These are phyloP conservation scores for Hemerocallis citrina DNA, from an alignment of 106 monocot genomes.

Conservation along the genomic window DNA sequence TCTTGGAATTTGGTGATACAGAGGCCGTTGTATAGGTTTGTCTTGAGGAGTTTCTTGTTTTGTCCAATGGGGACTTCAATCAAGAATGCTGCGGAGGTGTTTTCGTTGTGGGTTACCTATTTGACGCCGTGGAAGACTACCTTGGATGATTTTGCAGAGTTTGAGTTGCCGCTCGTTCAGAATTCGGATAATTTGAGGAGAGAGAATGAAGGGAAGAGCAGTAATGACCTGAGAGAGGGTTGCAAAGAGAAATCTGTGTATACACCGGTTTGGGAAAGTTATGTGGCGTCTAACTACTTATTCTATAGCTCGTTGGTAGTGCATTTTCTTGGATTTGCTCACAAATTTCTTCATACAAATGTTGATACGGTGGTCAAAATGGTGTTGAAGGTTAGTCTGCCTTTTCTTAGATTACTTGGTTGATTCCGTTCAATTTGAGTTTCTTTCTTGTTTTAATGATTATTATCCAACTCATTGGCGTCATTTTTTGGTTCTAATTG, in stretches of 20 bases:
- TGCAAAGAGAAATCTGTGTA: conserved; percentile 15
- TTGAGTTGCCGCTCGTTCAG: conserved; percentile 17
- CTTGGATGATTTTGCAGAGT: conserved; percentile 42
- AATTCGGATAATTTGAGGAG: conserved; percentile 11
- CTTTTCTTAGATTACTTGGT: neutral
- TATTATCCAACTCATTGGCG: no score
- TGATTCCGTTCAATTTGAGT: neutral
- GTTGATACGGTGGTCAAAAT: conserved; percentile 45
- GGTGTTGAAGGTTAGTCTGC: conserved; percentile 68
- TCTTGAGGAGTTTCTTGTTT: conserved; percentile 74
- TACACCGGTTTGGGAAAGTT: conserved; percentile 44
- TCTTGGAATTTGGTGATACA: conserved; percentile 63
- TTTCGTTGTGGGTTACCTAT: conserved; percentile 61
- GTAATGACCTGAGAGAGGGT: conserved; percentile 6
- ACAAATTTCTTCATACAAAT: conserved; percentile 74
- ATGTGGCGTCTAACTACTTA: conserved; percentile 71
- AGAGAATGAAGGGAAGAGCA: conserved; percentile 9
- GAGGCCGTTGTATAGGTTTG: conserved; percentile 87
- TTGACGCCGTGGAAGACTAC: conserved; percentile 67
- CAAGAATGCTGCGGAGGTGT: conserved; percentile 67
- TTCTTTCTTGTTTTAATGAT: no score
- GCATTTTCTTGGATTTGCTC: conserved; percentile 91
- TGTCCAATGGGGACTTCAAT: conserved; percentile 69
- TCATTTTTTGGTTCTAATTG: no score
- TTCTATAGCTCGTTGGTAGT: conserved; percentile 80